Conservation (phyloP, 73 alveolate species). For the Paramecium biaurelia region DNA sequence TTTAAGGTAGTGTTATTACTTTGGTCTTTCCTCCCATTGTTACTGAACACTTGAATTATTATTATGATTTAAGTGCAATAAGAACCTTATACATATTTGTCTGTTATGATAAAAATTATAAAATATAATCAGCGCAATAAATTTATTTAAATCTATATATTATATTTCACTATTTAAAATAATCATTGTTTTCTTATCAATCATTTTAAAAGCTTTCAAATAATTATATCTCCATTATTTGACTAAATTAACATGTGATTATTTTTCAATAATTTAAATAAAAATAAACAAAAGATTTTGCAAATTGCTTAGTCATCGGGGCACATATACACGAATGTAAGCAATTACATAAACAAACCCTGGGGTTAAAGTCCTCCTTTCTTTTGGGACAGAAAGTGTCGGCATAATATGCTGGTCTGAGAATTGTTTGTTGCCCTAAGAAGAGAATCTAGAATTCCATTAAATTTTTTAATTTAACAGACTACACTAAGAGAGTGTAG, state of each 20-base stretch:
- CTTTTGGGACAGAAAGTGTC: conserved; percentile 32
- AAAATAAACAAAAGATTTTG: conserved; percentile 30
- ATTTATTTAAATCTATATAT: not conserved
- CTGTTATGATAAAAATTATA: not conserved
- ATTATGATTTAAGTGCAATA: not conserved
- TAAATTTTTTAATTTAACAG: not conserved
- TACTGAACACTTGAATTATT: not conserved
- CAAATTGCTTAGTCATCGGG: conserved; percentile 28
- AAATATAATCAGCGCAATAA: not conserved
- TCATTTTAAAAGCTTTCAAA: not conserved
- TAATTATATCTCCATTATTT: not conserved
- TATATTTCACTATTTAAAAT: too few species aligned
- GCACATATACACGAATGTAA: conserved; percentile 34
- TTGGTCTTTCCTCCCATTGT: not conserved
- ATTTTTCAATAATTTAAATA: not conserved
- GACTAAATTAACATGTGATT: not conserved
- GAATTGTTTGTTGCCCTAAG: conserved; percentile 7
- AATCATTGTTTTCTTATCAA: not conserved
- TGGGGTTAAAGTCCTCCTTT: conserved; percentile 45
- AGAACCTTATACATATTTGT: conserved; percentile 18
- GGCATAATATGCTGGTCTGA: conserved; percentile 38
- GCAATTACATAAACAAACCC: not conserved
- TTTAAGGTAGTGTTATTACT: not conserved
- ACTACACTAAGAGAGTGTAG: conserved; percentile 5
- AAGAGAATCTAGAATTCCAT: not conserved